Percentiles rank a stretch among this genome's conserved stretches.
Conservation (phyloP, 169 alveolate species). For the Cryptosporidium ryanae region DNA sequence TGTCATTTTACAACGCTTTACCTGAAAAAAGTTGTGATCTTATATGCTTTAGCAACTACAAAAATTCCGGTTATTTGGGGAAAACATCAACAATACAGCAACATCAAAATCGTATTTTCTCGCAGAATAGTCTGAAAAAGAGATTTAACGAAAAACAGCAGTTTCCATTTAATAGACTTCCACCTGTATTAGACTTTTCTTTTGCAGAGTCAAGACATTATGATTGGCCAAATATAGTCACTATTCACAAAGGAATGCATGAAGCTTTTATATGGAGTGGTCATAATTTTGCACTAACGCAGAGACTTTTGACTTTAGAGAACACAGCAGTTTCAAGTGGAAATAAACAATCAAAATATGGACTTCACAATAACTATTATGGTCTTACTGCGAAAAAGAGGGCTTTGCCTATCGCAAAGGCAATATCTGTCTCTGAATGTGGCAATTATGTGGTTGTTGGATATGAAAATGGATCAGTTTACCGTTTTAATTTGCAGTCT, state of each 20-base stretch:
- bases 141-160: slow-evolving; percentile 40
- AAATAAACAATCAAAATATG: slow-evolving; percentile 22
- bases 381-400: slow-evolving; percentile 44
- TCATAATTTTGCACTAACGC: slow-evolving; percentile 60
- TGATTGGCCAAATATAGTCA: slow-evolving; percentile 83
- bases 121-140: slow-evolving; percentile 75
- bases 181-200: slow-evolving; percentile 72
- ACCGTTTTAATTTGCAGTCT: slow-evolving; percentile 91
- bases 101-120: slow-evolving; percentile 76
- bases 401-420: slow-evolving; percentile 80
- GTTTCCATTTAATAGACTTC: slow-evolving; percentile 63
- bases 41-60: slow-evolving; percentile 56
- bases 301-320: slow-evolving; percentile 21
- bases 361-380: slow-evolving; percentile 35
- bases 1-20: slow-evolving; percentile 31
- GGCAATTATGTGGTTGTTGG: slow-evolving; percentile 95
- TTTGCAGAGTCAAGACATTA: slow-evolving; percentile 77
- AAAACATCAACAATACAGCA: slow-evolving; percentile 77
- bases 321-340: not conserved
- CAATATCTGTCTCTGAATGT: slow-evolving; percentile 90
- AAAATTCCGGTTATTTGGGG: slow-evolving; percentile 75
- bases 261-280: slow-evolving; percentile 86
- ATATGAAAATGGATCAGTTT: slow-evolving; percentile 88
- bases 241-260: slow-evolving; percentile 81
- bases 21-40: slow-evolving; percentile 76